A percentile compares a stretch with the other conserved stretches of the same genome.
These are phyloP conservation scores for Leccinum barrowsii DNA, from an alignment of 768 basidiomycete species.

Conservation along the genomic window DNA sequence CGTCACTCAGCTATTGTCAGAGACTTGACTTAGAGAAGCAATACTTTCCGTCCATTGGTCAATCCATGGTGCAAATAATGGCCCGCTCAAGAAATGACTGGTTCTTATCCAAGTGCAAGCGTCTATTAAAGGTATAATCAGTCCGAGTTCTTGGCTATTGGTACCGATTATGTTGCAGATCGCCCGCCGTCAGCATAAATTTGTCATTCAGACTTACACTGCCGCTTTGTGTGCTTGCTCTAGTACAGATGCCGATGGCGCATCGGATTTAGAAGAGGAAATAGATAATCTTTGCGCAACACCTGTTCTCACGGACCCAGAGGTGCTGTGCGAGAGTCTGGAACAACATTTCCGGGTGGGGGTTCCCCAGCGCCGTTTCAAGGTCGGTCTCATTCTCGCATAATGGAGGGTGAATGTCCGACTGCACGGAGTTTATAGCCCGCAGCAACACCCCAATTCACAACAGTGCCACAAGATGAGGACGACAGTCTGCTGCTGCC, in stretches of 20 bases:
- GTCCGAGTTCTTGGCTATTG: neutral
- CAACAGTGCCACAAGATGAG: slow-evolving; percentile 16
- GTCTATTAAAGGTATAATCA: slow-evolving; percentile 46
- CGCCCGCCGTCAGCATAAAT: slow-evolving; percentile 23
- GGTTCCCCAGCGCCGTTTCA: slow-evolving; percentile 42
- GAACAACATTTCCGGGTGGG: slow-evolving; percentile 42
- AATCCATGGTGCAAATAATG: slow-evolving; percentile 49
- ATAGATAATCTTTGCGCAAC: slow-evolving; percentile 2
- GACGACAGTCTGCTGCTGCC: slow-evolving; percentile 21
- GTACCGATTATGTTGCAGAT: slow-evolving; percentile 19
- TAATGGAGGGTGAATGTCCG: neutral
- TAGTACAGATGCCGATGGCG: slow-evolving; percentile 4
- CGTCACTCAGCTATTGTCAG: slow-evolving; percentile 31
- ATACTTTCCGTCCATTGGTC: slow-evolving; percentile 47
- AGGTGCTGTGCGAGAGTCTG: slow-evolving; percentile 39
- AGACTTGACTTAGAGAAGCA: slow-evolving; percentile 53
- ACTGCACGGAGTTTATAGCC: slow-evolving; percentile 16
- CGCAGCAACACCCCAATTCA: slow-evolving; percentile 6
- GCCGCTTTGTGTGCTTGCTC: slow-evolving; percentile 27
- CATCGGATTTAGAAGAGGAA: slow-evolving; percentile 10
- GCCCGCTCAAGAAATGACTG: slow-evolving; percentile 45
- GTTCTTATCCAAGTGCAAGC: slow-evolving; percentile 45
- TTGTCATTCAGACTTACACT: slow-evolving; percentile 26
- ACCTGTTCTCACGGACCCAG: slow-evolving; percentile 31
- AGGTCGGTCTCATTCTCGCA: slow-evolving; percentile 36